Conservation (phyloP, 2,329 filamentous ascomycete genomes). For the Xylaria polymorpha region DNA sequence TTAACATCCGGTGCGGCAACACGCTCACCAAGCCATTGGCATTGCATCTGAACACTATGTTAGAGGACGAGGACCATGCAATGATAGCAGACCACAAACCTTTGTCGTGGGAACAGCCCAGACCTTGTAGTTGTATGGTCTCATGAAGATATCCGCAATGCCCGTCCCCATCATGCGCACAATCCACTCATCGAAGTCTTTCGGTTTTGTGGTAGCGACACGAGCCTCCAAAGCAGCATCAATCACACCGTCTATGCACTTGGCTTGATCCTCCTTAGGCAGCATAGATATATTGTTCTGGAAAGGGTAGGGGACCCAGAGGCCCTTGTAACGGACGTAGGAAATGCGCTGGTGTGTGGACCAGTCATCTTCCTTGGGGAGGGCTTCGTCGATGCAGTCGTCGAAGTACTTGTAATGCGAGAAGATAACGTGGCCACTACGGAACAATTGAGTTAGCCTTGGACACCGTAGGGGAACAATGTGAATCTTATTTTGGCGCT, state of each 20-base stretch:
- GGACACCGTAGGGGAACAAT: not conserved
- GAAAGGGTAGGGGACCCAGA: slow-evolving; percentile 99
- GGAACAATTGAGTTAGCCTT: slow-evolving; percentile 23
- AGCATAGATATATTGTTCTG: slow-evolving; percentile 99
- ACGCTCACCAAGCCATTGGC: slow-evolving; percentile 97
- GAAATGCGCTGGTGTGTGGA: slow-evolving; percentile 98
- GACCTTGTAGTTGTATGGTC: slow-evolving; percentile 99
- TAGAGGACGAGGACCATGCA: slow-evolving; percentile 24
- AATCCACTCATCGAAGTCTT: slow-evolving; percentile 99
- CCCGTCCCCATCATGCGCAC: slow-evolving; percentile 89
- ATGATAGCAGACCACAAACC: slow-evolving; percentile 62
- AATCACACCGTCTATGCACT: slow-evolving; percentile 94
- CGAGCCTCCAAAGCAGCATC: slow-evolving; percentile 90
- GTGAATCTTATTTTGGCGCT: not conserved
- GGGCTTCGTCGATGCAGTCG: slow-evolving; percentile 96
- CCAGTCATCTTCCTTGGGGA: slow-evolving; percentile 95
- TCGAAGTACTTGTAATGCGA: slow-evolving; percentile 99
- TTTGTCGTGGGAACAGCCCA: slow-evolving; percentile 98
- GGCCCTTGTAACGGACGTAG: slow-evolving; percentile 94
- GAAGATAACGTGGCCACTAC: slow-evolving; percentile 93
- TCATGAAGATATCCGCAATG: slow-evolving; percentile 96
- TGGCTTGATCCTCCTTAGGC: slow-evolving; percentile 96
- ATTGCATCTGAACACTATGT: slow-evolving; percentile 84
- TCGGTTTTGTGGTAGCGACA: slow-evolving; percentile 89
- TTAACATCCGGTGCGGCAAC: slow-evolving; percentile 97